Conservation (phyloP, 2,329 filamentous ascomycete species). For the Waltergamsia citrina region DNA sequence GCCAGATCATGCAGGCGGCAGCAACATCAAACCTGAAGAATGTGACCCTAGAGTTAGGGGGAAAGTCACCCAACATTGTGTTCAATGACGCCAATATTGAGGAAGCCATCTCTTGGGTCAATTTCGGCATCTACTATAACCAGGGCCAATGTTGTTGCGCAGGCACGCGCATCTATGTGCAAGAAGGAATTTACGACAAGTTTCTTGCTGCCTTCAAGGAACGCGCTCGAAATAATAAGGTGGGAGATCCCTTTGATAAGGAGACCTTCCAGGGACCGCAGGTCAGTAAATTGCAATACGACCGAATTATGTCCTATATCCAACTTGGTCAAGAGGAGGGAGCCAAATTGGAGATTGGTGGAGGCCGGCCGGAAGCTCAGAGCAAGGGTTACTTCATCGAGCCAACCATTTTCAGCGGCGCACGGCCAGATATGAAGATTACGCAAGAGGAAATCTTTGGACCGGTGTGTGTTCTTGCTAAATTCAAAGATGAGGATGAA, state of each 20-base stretch:
- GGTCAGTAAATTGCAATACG: conserved; percentile 70
- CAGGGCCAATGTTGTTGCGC: conserved; percentile 57
- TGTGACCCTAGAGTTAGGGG: conserved; percentile 65
- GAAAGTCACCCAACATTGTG: conserved; percentile 69
- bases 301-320: conserved; percentile 74
- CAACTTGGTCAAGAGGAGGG: conserved; percentile 49
- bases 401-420: conserved; percentile 77
- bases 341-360: conserved; percentile 44
- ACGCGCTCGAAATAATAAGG: conserved; percentile 58
- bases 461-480: conserved; percentile 69
- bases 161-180: conserved; percentile 70
- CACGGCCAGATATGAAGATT: conserved; percentile 73
- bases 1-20: conserved; percentile 66
- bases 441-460: conserved; percentile 84
- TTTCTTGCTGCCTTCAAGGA: conserved; percentile 69
- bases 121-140: conserved; percentile 53
- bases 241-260: conserved; percentile 67
- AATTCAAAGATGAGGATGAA: conserved; percentile 73
- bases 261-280: conserved; percentile 79
- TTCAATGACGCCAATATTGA: conserved; percentile 67
- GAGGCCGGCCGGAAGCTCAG: conserved; percentile 44
- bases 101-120: conserved; percentile 64
- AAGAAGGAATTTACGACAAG: conserved; percentile 75
- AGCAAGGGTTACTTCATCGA: conserved; percentile 76
- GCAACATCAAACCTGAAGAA: conserved; percentile 67